These are phyloP conservation scores for Bonia amplexicaulis DNA, from an alignment of 176 grass and related monocot genomes.

Conservation along the genomic window DNA sequence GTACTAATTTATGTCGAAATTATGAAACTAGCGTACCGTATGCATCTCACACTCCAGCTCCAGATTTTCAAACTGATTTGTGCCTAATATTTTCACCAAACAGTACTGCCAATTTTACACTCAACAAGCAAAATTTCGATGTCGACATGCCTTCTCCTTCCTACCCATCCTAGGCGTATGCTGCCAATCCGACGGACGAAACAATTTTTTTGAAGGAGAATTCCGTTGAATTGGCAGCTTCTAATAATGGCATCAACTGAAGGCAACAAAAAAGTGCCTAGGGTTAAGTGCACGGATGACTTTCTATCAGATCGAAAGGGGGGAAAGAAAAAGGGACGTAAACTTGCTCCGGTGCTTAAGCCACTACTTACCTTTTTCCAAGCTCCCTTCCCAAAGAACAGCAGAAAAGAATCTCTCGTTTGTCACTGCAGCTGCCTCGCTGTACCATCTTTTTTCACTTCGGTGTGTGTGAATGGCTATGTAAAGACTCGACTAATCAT, in stretches of 20 bases:
- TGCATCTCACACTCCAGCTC: no score
- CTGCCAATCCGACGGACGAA: no score
- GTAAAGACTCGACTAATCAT: conserved; percentile 43
- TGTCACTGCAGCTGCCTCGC: conserved; percentile 12
- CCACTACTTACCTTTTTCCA: conserved; percentile 16
- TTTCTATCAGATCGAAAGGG: conserved; percentile 35
- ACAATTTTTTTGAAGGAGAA: no score
- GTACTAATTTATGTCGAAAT: no score
- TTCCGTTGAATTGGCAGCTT: no score
- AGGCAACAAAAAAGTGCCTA: neutral
- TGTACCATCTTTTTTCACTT: neutral
- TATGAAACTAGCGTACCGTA: no score
- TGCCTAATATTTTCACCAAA: neutral
- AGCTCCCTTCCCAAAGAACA: conserved; percentile 8
- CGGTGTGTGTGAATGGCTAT: conserved; percentile 22
- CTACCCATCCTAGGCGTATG: neutral
- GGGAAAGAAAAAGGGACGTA: neutral
- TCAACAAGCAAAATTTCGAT: neutral
- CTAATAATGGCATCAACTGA: neutral
- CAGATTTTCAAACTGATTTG: no score
- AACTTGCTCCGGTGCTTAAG: conserved; percentile 19
- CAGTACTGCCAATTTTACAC: neutral
- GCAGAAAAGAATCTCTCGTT: conserved; percentile 28
- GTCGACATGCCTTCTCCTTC: neutral
- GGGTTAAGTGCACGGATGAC: conserved; percentile 12